Evolutionary conservation across 805 yeast genomes (phyloP), one percentile per base, ranked within the genome.

Genomic region (Pichia exigua): DNA sequence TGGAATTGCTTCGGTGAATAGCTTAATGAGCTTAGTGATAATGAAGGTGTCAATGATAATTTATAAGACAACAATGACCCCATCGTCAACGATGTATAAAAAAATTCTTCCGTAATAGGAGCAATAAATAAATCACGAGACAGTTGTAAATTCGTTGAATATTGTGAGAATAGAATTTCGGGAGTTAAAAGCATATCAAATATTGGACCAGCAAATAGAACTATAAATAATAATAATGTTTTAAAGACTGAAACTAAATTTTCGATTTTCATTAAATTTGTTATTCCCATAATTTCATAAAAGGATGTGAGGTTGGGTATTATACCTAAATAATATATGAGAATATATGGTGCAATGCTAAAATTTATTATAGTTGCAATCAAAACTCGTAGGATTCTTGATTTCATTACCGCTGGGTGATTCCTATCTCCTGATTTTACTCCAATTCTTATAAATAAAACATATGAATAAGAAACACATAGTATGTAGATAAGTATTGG

Each of bases 101-200:
- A 76, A 28, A 87, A 55, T 61, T 88, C 96, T 62, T 88, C 96
- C 0, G 92, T 81, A 2, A 83, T 45, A 4, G 96, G 96, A 0
- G 90, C 96, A 41, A 84, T 69, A 0, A 85, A 50, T 45, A 79
- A 72, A 61, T 84, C 82, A 53, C 94, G 65, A 24, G 80, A 21
- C 3, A 47, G 10, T 20, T 56, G 53, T 17, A 46, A 20, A 4
- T 42, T 40, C n/a, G 32, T 26, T 15, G 26, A 41, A n/a, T 47
- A 44, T 17, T n/a, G 26, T 45, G 17, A 39, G 17, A 6, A 22
- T 9, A 3, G 9, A 10, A 17, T 9, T 18, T 42, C 17, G 9
- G 13, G 8, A 24, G 21, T n/a, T n/a, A 42, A 13, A n/a, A 53
- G 26, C 11, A 13, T 2, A 12, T 52, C 47, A 10, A 39, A 13